Conservation (phyloP, 2,329 filamentous ascomycete species). For the Aspergillus intermedius region DNA sequence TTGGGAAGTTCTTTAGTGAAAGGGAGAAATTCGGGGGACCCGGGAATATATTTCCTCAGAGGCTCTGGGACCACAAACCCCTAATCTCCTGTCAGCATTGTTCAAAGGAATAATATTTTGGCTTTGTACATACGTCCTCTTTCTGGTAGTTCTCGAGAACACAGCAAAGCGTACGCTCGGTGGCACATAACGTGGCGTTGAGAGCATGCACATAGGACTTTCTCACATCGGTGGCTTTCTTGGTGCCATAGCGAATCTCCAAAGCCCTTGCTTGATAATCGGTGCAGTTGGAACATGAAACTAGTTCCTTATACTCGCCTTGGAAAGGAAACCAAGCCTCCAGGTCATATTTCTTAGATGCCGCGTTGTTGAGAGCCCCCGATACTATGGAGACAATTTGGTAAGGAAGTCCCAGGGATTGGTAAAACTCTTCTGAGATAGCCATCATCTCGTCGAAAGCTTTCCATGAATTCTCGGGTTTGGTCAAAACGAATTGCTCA, state of each 20-base stretch:
- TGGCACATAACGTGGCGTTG: slow-evolving; percentile 85
- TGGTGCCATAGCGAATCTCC: slow-evolving; percentile 84
- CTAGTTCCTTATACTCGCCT: slow-evolving; percentile 96
- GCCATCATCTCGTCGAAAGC: slow-evolving; percentile 89
- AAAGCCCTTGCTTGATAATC: slow-evolving; percentile 94
- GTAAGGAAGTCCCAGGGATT: slow-evolving; percentile 82
- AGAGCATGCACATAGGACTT: slow-evolving; percentile 95
- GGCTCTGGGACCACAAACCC: slow-evolving; percentile 75
- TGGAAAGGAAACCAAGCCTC: slow-evolving; percentile 97
- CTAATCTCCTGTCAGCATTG: slow-evolving; percentile 33
- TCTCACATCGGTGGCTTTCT: slow-evolving; percentile 73
- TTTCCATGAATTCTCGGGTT: slow-evolving; percentile 87
- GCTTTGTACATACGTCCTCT: slow-evolving; percentile 56
- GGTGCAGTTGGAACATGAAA: slow-evolving; percentile 95
- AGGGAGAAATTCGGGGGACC: slow-evolving; percentile 79
- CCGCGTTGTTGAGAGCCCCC: slow-evolving; percentile 86
- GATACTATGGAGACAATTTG: slow-evolving; percentile 90
- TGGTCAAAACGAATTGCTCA: slow-evolving; percentile 72
- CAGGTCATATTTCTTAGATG: slow-evolving; percentile 88
- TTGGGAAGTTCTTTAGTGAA: slow-evolving; percentile 82
- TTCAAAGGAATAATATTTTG: background rate
- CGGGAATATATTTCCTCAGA: slow-evolving; percentile 83
- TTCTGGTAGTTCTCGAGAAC: slow-evolving; percentile 96
- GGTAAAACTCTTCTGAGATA: slow-evolving; percentile 89
- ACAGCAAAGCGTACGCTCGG: slow-evolving; percentile 87